phyloP scores from a whole-genome alignment of 108 stramenopile species.

The Pseudonitzschia delicatissima region DNA sequence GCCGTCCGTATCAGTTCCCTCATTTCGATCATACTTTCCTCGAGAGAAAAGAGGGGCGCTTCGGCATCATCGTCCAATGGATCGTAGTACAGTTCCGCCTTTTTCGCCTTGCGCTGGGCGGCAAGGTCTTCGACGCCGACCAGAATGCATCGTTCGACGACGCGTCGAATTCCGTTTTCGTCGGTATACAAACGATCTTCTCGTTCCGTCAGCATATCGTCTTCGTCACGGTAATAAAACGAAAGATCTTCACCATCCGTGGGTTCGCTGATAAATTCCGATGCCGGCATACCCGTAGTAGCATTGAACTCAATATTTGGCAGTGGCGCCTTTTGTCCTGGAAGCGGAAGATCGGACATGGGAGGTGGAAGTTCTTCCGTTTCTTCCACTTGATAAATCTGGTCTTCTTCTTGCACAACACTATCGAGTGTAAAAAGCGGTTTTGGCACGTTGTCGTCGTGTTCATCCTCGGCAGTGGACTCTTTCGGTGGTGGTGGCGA shows the following conservation, averaged over 20 bases:
- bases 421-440: slow-evolving; percentile 16
- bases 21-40: slow-evolving; percentile 93
- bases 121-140: slow-evolving; percentile 79
- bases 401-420: background rate
- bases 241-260: slow-evolving; percentile 15
- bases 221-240: slow-evolving; percentile 55
- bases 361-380: background rate
- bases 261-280: background rate
- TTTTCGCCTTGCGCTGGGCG: slow-evolving; percentile 34
- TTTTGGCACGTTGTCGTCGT: slow-evolving; percentile 4
- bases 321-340: background rate
- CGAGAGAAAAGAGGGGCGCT: slow-evolving; percentile 66
- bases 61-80: slow-evolving; percentile 14
- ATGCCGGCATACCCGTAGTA: no score
- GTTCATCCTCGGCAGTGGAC: slow-evolving; percentile 3
- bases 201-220: slow-evolving; percentile 69
- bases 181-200: slow-evolving; percentile 77
- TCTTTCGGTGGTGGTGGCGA: slow-evolving; percentile 4
- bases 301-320: no score
- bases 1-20: slow-evolving; percentile 89
- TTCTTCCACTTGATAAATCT: slow-evolving; percentile 16
- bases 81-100: slow-evolving; percentile 27
- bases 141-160: slow-evolving; percentile 70
- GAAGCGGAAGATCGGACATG: slow-evolving; percentile 1
- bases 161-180: slow-evolving; percentile 41